phyloP scores from a whole-genome alignment of 2,329 filamentous ascomycete species.

The Conoideocrella luteorostrata region DNA sequence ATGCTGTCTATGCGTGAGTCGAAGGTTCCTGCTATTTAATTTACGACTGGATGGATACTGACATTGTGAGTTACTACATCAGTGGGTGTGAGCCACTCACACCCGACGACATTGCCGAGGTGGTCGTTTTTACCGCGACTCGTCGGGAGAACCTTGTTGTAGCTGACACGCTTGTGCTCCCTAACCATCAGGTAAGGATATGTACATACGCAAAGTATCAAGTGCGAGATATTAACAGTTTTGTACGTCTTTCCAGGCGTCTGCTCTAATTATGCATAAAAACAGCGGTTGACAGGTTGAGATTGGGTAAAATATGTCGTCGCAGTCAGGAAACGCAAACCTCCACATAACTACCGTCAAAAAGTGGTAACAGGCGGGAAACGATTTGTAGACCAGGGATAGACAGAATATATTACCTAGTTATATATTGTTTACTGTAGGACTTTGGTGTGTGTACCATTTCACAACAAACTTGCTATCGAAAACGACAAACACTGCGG shows the following conservation, averaged over 20 bases:
- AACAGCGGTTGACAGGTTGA: constrained; percentile 9
- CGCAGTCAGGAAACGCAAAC: too few species aligned
- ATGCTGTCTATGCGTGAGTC: constrained; percentile 76
- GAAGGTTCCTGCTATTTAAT: not conserved
- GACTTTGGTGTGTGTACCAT: too few species aligned
- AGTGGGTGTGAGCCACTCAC: constrained; percentile 77
- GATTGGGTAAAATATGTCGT: not conserved
- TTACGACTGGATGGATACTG: not conserved
- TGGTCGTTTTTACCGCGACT: constrained; percentile 78
- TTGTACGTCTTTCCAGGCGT: constrained; percentile 17
- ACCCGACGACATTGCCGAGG: constrained; percentile 84
- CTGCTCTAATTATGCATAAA: constrained; percentile 26
- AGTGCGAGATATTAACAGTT: not conserved
- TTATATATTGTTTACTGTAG: too few species aligned
- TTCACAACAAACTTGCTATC: too few species aligned
- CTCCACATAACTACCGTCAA: too few species aligned
- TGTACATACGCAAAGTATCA: not conserved
- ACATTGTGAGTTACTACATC: not conserved
- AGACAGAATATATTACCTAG: too few species aligned
- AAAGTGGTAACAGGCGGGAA: too few species aligned
- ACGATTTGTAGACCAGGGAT: too few species aligned
- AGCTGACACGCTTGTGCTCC: constrained; percentile 80
- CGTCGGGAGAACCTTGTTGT: constrained; percentile 86
- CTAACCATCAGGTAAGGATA: constrained; percentile 72
- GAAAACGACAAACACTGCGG: too few species aligned